phyloP scores from a whole-genome alignment of 2,329 filamentous ascomycete genomes.

The Alternaria triticina region DNA sequence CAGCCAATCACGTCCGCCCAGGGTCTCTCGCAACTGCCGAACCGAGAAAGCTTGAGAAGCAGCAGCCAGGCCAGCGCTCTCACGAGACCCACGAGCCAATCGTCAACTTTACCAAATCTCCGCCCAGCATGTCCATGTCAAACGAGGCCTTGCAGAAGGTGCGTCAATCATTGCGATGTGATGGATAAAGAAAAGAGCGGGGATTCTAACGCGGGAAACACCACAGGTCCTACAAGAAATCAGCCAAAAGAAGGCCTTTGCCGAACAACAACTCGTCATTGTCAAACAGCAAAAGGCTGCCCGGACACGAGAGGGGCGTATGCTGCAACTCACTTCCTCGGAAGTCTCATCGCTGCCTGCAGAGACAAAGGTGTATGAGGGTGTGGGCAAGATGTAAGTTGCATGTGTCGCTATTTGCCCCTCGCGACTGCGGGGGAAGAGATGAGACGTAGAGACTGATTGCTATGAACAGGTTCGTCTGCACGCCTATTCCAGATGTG shows the following conservation, averaged over 20 bases:
- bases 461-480: constrained; percentile 76
- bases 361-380: constrained; percentile 86
- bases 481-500: constrained; percentile 73
- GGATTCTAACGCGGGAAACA: constrained; percentile 6
- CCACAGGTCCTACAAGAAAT: constrained; percentile 89
- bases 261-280: constrained; percentile 90
- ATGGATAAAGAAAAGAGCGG: not conserved
- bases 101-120: constrained; percentile 1
- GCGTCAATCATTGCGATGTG: not conserved
- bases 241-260: constrained; percentile 83
- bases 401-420: not conserved
- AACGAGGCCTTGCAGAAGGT: constrained; percentile 96
- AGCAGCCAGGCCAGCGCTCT: constrained; percentile 11
- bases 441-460: not conserved
- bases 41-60: constrained; percentile 32
- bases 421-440: not conserved
- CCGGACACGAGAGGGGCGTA: constrained; percentile 87
- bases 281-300: constrained; percentile 82
- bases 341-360: constrained; percentile 80
- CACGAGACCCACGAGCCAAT: constrained; percentile 1
- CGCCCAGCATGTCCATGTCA: constrained; percentile 79
- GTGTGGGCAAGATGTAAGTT: constrained; percentile 89
- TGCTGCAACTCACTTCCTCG: constrained; percentile 83
- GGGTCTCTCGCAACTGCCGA: constrained; percentile 10
- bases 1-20: constrained; percentile 26